Base-by-base conservation (phyloP, 108 stramenopile genomes). In the Nitzschia palea region DNA sequence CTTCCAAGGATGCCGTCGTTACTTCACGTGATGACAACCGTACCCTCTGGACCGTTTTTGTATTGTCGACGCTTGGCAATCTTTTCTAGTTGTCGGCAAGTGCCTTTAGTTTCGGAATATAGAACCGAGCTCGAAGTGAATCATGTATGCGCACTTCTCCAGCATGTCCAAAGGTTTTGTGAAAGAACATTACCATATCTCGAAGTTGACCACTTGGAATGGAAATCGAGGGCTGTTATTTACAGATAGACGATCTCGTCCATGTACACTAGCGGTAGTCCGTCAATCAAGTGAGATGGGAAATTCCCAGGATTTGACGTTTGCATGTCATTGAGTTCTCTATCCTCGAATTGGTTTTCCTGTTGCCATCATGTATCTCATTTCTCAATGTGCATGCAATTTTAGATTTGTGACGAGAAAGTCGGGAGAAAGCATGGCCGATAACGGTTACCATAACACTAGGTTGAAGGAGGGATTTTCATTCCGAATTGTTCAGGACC, bases 361-460 rank as follows among this genome's bases (percentile, higher is more conserved):
- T 36, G 18, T 15, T 57, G 40, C n/a, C 15, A 34, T 5, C 47
- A n/a, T 18, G 36, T 27, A 64, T 45, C 34, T 42, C 4, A 60
- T 22, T 5, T 44, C 50, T n/a, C 50, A 30, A n/a, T 36, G 45
- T 8, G 3, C 42, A 37, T 68, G 74, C 4, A 76, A 43, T n/a
- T 70, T 22, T 25, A 71, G 8, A 25, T 71, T 56, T n/a, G 26
- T 30, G 5, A 14, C 29, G 25, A 56, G 55, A 28, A 4, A 77
- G 42, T 8, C 79, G 61, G 14, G 60, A 64, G 12, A 86, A 52
- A 17, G 67, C 63, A 55, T 83, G 80, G 28, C 79, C 81, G 33
- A 81, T 28, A 27, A 58, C 40, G 59, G n/a, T n/a, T n/a, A n/a
- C n/a, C n/a, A n/a, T n/a, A n/a, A n/a, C n/a, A n/a, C n/a, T n/a